These are phyloP conservation scores for Mitragyna speciosa DNA, from an alignment of 257 asterid species.

Conservation along the genomic window DNA sequence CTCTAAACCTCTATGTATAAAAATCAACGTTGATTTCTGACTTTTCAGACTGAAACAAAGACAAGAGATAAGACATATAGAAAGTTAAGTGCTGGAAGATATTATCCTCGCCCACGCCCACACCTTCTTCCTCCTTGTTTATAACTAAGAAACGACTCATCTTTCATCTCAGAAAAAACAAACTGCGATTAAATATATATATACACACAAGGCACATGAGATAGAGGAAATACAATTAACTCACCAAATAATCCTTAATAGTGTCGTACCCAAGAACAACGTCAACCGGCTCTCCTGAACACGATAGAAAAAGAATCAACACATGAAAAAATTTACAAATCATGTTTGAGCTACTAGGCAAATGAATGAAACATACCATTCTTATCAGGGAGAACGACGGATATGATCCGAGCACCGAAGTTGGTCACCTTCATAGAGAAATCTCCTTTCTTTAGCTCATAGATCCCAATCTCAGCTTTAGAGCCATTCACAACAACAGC, in stretches of 20 bases:
- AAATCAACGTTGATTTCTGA: background rate
- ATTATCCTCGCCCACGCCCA: background rate
- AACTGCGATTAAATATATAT: background rate
- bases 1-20: background rate
- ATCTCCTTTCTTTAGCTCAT: conserved; percentile 55
- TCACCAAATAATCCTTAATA: conserved; percentile 52
- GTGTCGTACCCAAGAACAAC: conserved; percentile 86
- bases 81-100: background rate
- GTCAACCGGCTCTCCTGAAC: conserved; percentile 61
- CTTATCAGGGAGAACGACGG: conserved; percentile 77
- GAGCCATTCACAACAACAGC: conserved; percentile 28
- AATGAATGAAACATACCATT: conserved; percentile 44
- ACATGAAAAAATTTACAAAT: background rate
- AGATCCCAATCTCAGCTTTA: conserved; percentile 30
- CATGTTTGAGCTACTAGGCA: background rate
- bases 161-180: background rate
- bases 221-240: background rate
- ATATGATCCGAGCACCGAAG: conserved; percentile 75
- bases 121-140: background rate
- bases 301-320: background rate
- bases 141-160: background rate
- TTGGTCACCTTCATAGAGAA: conserved; percentile 64
- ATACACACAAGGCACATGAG: background rate
- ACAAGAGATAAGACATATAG: background rate
- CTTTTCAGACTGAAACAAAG: background rate